A percentile compares a stretch with the other conserved stretches of the same genome.
Evolutionary conservation across 129 eudicot genomes (phyloP).

Genomic region (Silybum marianum): DNA sequence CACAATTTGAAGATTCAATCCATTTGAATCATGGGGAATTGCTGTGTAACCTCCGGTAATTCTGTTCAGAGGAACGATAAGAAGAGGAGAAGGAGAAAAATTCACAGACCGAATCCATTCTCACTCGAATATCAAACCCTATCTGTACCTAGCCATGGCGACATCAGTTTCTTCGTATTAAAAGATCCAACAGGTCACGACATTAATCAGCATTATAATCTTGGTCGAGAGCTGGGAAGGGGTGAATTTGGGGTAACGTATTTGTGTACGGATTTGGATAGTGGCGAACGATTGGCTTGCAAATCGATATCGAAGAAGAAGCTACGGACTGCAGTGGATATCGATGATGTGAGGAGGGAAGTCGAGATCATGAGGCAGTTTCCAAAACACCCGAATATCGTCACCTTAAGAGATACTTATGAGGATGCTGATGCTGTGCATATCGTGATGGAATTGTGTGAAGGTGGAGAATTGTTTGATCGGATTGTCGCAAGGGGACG

Average conservation of each 20-base stretch:
- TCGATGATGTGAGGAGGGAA: conserved; percentile 84
- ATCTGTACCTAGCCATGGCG: conserved; percentile 40
- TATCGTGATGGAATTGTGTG: conserved; percentile 87
- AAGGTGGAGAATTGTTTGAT: conserved; percentile 82
- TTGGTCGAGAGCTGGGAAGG: conserved; percentile 70
- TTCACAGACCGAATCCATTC: conserved; percentile 53
- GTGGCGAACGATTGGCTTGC: conserved; percentile 60
- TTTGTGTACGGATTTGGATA: conserved; percentile 64
- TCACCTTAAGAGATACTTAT: conserved; percentile 63
- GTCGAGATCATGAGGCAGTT: conserved; percentile 83
- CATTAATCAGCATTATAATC: conserved; percentile 44
- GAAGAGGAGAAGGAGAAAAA: conserved; percentile 41
- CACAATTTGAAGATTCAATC: conserved; percentile 26
- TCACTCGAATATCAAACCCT: conserved; percentile 45
- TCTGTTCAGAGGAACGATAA: conserved; percentile 43
- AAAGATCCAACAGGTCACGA: conserved; percentile 55
- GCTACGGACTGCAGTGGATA: conserved; percentile 76
- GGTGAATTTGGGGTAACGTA: conserved; percentile 84
- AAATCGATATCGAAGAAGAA: conserved; percentile 81
- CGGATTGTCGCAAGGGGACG: conserved; percentile 83
- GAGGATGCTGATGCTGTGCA: conserved; percentile 76
- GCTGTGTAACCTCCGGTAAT: conserved; percentile 54
- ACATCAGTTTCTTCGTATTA: conserved; percentile 45
- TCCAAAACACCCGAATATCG: conserved; percentile 75
- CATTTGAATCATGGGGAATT: conserved; percentile 65